Evolutionary conservation across 2,329 filamentous ascomycete genomes (phyloP).

Genomic region (Epichloe uncinata): DNA sequence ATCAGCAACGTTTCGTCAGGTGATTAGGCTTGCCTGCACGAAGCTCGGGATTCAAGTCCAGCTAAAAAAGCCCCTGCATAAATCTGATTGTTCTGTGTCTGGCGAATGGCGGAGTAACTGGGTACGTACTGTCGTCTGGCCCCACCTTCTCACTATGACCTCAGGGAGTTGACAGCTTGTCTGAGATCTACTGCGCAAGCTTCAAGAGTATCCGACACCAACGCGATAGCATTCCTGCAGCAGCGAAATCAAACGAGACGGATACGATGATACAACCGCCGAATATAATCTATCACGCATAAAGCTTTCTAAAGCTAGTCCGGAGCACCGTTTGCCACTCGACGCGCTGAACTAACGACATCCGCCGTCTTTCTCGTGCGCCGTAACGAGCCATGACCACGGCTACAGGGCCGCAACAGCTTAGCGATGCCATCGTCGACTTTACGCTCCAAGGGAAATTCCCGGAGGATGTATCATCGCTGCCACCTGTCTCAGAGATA

Average conservation of each 20-base stretch:
- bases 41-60: neutral
- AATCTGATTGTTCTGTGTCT: neutral
- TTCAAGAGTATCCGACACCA: neutral
- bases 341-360: neutral
- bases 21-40: slow-evolving; percentile 1
- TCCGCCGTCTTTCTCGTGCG: neutral
- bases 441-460: slow-evolving; percentile 28
- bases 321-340: neutral
- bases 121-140: neutral
- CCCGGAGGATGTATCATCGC: slow-evolving; percentile 24
- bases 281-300: neutral
- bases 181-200: neutral
- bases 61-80: neutral
- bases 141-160: slow-evolving; percentile 1
- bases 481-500: slow-evolving; percentile 24
- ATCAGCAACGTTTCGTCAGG: neutral
- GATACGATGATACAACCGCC: neutral
- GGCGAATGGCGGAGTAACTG: neutral
- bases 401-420: slow-evolving; percentile 16
- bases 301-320: neutral
- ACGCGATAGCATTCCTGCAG: neutral
- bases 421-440: slow-evolving; percentile 27
- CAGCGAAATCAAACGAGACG: neutral
- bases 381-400: slow-evolving; percentile 16
- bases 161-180: slow-evolving; percentile 4